Evolutionary conservation across 208 protist species (phyloP).

Genomic region (Endotrypanum monterogeii): DNA sequence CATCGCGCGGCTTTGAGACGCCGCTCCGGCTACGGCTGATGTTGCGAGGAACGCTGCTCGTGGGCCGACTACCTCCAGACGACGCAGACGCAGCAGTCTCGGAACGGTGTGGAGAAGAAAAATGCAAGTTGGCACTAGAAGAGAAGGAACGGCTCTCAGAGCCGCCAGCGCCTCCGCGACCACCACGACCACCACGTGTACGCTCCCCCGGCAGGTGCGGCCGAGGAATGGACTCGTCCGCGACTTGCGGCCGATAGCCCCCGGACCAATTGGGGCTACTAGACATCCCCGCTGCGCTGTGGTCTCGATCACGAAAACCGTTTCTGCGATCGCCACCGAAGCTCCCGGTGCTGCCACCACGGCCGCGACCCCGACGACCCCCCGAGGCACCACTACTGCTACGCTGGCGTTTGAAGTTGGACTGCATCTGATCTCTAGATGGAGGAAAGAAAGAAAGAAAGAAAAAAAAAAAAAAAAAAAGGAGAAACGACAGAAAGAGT

Average conservation of each 20-base stretch:
- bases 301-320: slow-evolving; percentile 31
- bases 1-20: slow-evolving; percentile 39
- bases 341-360: slow-evolving; percentile 16
- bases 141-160: slow-evolving; percentile 5
- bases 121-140: slow-evolving; percentile 1
- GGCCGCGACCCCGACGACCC: slow-evolving; percentile 13
- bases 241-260: slow-evolving; percentile 53
- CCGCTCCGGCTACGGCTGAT: slow-evolving; percentile 9
- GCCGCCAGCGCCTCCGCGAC: slow-evolving; percentile 4
- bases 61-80: background rate
- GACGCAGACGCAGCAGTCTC: slow-evolving; percentile 4
- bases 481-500: background rate
- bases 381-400: slow-evolving; percentile 17
- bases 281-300: slow-evolving; percentile 33
- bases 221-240: slow-evolving; percentile 47
- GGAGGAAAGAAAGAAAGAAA: background rate
- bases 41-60: slow-evolving; percentile 7
- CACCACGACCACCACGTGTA: slow-evolving; percentile 5
- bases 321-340: slow-evolving; percentile 10
- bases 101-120: background rate
- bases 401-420: slow-evolving; percentile 38
- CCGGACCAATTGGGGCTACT: slow-evolving; percentile 36
- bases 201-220: slow-evolving; percentile 28
- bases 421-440: slow-evolving; percentile 13
- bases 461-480: no score